Conservation (phyloP, 805 yeast genomes). For the Saccharomycopsis sp. region DNA sequence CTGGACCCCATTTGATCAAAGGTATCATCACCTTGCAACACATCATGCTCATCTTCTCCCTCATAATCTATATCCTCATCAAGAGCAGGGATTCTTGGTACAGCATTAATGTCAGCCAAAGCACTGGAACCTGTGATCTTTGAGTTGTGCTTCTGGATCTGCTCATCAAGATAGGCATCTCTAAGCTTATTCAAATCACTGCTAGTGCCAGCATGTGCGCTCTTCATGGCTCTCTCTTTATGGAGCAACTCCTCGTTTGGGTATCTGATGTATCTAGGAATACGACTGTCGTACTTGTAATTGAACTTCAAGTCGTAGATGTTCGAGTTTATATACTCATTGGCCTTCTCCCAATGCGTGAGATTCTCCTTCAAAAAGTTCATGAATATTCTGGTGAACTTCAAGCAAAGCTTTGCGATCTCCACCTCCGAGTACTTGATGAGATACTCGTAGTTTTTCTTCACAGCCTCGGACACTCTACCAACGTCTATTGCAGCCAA, state of each 20-base stretch:
- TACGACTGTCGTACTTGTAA: conserved; percentile 16
- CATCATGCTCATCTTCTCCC: background rate
- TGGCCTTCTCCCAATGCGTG: conserved; percentile 16
- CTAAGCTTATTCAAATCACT: conserved; percentile 1
- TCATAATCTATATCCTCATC: background rate
- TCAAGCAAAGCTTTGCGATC: conserved; percentile 27
- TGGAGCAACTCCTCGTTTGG: conserved; percentile 10
- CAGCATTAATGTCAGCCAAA: background rate
- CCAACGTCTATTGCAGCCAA: conserved; percentile 32
- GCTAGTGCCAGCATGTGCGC: background rate
- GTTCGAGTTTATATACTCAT: conserved; percentile 12
- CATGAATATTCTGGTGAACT: conserved; percentile 30
- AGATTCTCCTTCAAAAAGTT: conserved; percentile 30
- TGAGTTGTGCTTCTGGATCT: conserved; percentile 13
- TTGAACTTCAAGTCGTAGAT: conserved; percentile 20
- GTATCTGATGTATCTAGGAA: conserved; percentile 19
- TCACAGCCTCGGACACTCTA: conserved; percentile 31
- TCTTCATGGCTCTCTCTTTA: background rate
- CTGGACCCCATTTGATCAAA: background rate
- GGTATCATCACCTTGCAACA: background rate
- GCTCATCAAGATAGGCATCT: conserved; percentile 9
- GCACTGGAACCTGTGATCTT: background rate
- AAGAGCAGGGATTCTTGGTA: background rate
- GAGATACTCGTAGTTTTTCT: conserved; percentile 27
- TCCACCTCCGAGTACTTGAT: conserved; percentile 26